Percentiles rank a stretch among this genome's conserved stretches.
Conservation (phyloP, 495 filamentous ascomycete species). For the Aspergillus asperescens region DNA sequence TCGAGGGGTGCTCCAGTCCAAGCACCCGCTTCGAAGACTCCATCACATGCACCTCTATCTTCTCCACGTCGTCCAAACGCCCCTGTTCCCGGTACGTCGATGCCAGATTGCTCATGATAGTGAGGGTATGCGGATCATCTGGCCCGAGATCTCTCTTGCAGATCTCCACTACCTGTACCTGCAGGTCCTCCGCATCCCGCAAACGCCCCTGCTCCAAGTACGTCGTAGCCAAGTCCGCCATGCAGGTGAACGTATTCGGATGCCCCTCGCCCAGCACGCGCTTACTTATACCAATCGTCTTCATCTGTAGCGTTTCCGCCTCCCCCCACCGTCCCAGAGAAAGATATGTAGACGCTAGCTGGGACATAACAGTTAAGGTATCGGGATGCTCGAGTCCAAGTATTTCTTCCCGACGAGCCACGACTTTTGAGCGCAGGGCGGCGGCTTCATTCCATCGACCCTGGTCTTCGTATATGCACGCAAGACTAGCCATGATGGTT, state of each 20-base stretch:
- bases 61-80: not conserved
- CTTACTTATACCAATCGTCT: not conserved
- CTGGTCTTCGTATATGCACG: no score
- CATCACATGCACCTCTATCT: slow-evolving; percentile 1
- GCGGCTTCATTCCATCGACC: no score
- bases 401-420: no score
- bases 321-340: not conserved
- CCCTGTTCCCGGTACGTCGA: not conserved
- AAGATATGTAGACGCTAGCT: not conserved
- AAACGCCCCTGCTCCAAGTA: not conserved
- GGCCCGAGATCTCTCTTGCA: not conserved
- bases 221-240: not conserved
- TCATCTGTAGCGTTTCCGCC: not conserved
- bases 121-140: not conserved
- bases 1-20: not conserved
- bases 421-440: no score
- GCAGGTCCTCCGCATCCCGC: not conserved
- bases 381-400: no score
- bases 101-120: not conserved
- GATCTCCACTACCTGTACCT: not conserved
- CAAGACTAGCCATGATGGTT: no score
- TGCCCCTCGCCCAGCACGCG: not conserved
- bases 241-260: not conserved
- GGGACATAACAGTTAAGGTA: not conserved
- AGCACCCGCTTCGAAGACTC: not conserved